phyloP scores from a whole-genome alignment of 176 grass and related monocot genomes.

The Hyparrhenia diplandra region DNA sequence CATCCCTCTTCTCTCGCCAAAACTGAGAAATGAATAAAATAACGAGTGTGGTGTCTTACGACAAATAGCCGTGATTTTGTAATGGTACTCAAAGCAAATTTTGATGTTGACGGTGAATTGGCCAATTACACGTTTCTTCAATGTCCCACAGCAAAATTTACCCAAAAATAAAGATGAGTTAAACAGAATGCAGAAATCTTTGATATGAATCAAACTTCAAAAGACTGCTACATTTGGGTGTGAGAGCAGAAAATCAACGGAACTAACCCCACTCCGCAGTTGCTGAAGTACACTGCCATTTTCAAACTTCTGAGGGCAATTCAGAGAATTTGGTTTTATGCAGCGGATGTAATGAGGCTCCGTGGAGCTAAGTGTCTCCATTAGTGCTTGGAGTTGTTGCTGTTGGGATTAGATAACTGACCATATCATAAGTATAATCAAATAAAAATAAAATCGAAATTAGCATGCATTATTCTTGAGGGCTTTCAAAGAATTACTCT shows the following conservation, averaged over 20 bases:
- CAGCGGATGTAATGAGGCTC: conserved; percentile 89
- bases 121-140: too few species aligned
- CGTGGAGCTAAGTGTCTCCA: conserved; percentile 90
- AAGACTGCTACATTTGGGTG: neutral
- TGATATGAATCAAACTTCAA: neutral
- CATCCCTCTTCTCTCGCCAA: too few species aligned
- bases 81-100: too few species aligned
- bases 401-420: conserved; percentile 49
- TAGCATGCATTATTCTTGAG: neutral
- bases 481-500: neutral
- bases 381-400: conserved; percentile 96
- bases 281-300: conserved; percentile 91
- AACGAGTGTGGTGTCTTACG: too few species aligned
- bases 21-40: too few species aligned
- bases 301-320: conserved; percentile 79
- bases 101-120: too few species aligned
- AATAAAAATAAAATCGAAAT: conserved; percentile 30
- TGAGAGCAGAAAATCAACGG: conserved; percentile 14
- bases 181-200: conserved; percentile 13
- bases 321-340: conserved; percentile 82
- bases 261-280: conserved; percentile 78
- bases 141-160: too few species aligned
- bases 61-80: too few species aligned
- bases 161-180: neutral
- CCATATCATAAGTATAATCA: conserved; percentile 47